Base-by-base conservation (phyloP, 306 rosid species). In the Gastrolobium villosum region DNA sequence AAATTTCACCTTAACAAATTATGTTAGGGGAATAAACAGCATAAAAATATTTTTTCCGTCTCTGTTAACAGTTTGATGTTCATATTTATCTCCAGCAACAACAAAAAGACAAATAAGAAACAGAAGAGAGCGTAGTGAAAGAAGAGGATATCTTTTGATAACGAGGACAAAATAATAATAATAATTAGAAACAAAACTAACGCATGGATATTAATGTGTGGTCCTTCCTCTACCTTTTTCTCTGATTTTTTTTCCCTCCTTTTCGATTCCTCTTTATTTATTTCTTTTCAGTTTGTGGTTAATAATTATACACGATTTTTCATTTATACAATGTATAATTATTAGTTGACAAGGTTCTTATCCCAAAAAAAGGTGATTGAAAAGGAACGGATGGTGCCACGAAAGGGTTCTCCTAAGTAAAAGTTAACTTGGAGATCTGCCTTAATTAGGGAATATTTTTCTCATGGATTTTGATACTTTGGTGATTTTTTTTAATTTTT, bases 341-440 rank as follows among this genome's bases (percentile, higher is more conserved):
- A 74, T 78, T 60, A 26, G 78, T 57, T 68, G 28, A 74, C 76
- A 60, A 53, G 14, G 50, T 64, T 76, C 34, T 76, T 63, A 63
- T 77, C 34, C 45, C 2, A 50, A 61, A 81, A 44, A 63, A 59
- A 35, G 68, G 14, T 14, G 28, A 72, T 30, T 39, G 26, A 72
- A 77, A 72, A 48, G 76, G 44, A 66, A 57, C 13, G 8, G 72
- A 63, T 62, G 69, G 30, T 76, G 68, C 1, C 10, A 15, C 69
- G 26, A 82, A 50, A 45, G 15, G 37, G 49, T 10, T 44, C 6
- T 36, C 53, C 5, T 32, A 46, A 71, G 64, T 31, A 11, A 59
- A 54, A 59, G 68, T 35, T 72, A 59, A 5, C 20, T 36, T 2
- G 3, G 31, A 44, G 26, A 70, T 39, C n/a, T 53, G 34, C 32